These are phyloP conservation scores for Fusarium sp. DNA, from an alignment of 2,329 filamentous ascomycete species.

Conservation along the genomic window DNA sequence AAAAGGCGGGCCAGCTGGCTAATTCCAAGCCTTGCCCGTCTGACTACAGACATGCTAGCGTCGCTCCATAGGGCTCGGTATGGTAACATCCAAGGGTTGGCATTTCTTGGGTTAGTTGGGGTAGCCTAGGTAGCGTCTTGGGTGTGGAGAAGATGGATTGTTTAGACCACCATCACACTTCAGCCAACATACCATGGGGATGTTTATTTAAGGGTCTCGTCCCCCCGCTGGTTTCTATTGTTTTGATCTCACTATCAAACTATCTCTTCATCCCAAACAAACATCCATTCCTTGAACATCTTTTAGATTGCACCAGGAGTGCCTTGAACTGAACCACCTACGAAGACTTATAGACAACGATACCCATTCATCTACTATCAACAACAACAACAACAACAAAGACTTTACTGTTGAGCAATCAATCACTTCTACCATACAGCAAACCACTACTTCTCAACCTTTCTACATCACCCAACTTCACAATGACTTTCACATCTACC, in stretches of 20 bases:
- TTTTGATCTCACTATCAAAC: slow-evolving; percentile 11
- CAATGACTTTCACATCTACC: slow-evolving; percentile 33
- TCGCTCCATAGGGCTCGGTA: slow-evolving; percentile 38
- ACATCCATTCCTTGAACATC: slow-evolving; percentile 45
- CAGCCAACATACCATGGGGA: slow-evolving; percentile 17
- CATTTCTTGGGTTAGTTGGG: slow-evolving; percentile 20
- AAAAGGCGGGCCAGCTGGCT: not conserved
- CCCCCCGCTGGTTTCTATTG: slow-evolving; percentile 15
- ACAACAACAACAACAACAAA: slow-evolving; percentile 10
- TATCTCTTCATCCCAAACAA: slow-evolving; percentile 30
- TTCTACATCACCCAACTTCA: not conserved
- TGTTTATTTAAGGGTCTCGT: slow-evolving; percentile 39
- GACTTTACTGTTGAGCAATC: not conserved
- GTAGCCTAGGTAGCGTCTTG: not conserved
- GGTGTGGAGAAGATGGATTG: slow-evolving; percentile 4
- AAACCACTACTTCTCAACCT: not conserved
- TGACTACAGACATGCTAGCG: slow-evolving; percentile 38
- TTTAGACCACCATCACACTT: slow-evolving; percentile 22
- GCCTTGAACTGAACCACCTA: slow-evolving; percentile 35
- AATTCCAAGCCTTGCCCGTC: slow-evolving; percentile 36
- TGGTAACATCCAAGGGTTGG: slow-evolving; percentile 29
- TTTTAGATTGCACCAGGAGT: slow-evolving; percentile 44
- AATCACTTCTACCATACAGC: slow-evolving; percentile 6
- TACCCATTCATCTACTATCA: slow-evolving; percentile 29
- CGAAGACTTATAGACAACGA: slow-evolving; percentile 37